Conservation (phyloP, 805 yeast species). For the Ogataea chonburiensis region DNA sequence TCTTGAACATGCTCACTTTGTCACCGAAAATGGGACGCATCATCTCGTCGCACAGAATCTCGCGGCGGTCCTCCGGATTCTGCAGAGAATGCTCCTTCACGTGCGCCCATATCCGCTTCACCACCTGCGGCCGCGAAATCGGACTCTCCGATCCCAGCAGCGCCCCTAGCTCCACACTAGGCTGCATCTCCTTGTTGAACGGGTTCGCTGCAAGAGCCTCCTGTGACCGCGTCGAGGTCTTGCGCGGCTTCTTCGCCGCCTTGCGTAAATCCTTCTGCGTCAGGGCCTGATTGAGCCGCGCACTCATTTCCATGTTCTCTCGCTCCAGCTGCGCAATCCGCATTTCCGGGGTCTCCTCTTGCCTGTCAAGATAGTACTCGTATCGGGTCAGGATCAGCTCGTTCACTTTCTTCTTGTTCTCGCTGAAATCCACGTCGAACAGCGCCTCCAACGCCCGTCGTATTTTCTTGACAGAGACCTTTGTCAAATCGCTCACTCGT, state of each 20-base stretch:
- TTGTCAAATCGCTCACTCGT: slow-evolving; percentile 65
- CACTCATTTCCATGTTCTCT: slow-evolving; percentile 43
- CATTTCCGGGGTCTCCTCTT: slow-evolving; percentile 27
- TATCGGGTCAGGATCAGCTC: slow-evolving; percentile 60
- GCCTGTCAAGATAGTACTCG: slow-evolving; percentile 38
- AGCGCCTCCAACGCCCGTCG: slow-evolving; percentile 71
- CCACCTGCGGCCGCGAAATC: slow-evolving; percentile 67
- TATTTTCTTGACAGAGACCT: slow-evolving; percentile 68
- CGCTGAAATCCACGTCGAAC: slow-evolving; percentile 52
- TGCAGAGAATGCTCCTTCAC: slow-evolving; percentile 63
- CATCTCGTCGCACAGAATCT: slow-evolving; percentile 60
- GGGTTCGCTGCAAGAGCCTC: slow-evolving; percentile 33
- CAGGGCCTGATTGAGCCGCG: slow-evolving; percentile 35
- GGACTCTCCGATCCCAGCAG: slow-evolving; percentile 44
- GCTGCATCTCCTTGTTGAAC: slow-evolving; percentile 42
- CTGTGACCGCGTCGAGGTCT: slow-evolving; percentile 7
- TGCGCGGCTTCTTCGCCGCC: slow-evolving; percentile 17
- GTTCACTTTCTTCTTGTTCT: slow-evolving; percentile 54
- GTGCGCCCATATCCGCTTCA: slow-evolving; percentile 67
- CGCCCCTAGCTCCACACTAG: slow-evolving; percentile 51
- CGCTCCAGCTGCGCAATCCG: slow-evolving; percentile 34
- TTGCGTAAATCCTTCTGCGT: slow-evolving; percentile 14
- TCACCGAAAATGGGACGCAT: slow-evolving; percentile 60
- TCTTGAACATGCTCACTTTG: slow-evolving; percentile 53
- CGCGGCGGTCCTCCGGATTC: slow-evolving; percentile 63